Evolutionary conservation across 2,329 filamentous ascomycete species (phyloP).

Genomic region (Knoxdaviesia proteae): DNA sequence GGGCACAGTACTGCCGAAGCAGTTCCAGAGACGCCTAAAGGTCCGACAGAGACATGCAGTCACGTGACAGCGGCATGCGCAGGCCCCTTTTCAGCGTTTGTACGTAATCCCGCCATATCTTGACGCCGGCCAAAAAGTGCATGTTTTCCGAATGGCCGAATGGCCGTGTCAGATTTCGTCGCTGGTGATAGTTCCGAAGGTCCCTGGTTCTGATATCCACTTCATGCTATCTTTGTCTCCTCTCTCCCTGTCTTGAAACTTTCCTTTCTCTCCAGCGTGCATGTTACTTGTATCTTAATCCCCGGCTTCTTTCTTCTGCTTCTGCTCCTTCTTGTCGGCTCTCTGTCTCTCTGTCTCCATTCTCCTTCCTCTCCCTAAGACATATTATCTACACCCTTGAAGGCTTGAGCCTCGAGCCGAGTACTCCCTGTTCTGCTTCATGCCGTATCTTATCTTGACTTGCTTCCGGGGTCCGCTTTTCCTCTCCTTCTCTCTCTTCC

Average conservation of each 20-base stretch:
- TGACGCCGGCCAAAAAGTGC: too few relatives aligned
- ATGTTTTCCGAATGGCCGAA: too few relatives aligned
- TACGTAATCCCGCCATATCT: too few relatives aligned
- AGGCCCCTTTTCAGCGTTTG: too few relatives aligned
- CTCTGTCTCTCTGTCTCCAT: background rate
- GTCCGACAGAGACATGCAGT: too few relatives aligned
- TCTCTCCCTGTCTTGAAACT: background rate
- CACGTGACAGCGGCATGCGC: too few relatives aligned
- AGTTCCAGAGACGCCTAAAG: too few relatives aligned
- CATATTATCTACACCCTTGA: background rate
- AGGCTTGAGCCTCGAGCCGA: background rate
- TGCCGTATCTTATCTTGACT: background rate
- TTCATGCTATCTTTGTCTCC: background rate
- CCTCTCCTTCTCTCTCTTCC: constrained; percentile 1
- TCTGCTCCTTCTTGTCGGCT: background rate
- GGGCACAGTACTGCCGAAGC: too few relatives aligned
- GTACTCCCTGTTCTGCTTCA: background rate
- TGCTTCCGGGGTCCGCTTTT: background rate
- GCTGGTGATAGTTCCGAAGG: too few relatives aligned
- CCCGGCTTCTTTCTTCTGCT: background rate
- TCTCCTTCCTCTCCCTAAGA: background rate
- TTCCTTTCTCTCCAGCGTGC: background rate
- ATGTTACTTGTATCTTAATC: too few relatives aligned
- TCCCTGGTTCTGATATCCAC: too few relatives aligned
- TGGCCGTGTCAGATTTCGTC: too few relatives aligned